Evolutionary conservation across 1,284 basidiomycete species (phyloP), one percentile per base, ranked within the genome.

Genomic region (Fomitopsis betulina): DNA sequence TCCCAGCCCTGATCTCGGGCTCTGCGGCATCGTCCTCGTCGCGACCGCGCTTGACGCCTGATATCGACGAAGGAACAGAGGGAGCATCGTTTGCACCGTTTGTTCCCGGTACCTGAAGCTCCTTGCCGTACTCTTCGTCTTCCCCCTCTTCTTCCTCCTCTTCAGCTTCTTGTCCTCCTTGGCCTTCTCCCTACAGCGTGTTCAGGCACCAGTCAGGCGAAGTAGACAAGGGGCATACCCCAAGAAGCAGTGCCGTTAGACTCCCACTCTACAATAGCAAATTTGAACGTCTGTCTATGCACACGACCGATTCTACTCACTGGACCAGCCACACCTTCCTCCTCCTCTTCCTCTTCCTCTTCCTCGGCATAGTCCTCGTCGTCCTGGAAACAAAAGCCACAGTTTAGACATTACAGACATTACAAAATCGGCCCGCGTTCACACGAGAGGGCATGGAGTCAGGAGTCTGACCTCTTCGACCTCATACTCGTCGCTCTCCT

Each of bases 21-120:
- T 75, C 75, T 21, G 63, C 72, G 45, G 74, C 70, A 17, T 79
- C 76, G 9, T 68, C 75, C 67, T 66, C 73, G 67, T 57, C 64
- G 62, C 68, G 78, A 66, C 58, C 64, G 62, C 68, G 78, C 75
- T 72, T 79, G 72, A 58, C 64, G 12, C 68, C 69, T 10, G 68
- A 64, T 49, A 64, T 66, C 10, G 68, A 56, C 19, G 67, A 57
- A 15, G 66, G 60, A 40, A 65, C 45, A 13, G 62, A 35, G n/a
- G 58, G 35, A 9, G 58, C 39, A n/a, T 43, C 63, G 49, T 51
- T 51, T 12, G 58, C 39, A 17, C 45, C 63, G 49, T 50, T 50
- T 10, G 43, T 23, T 32, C 69, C 68, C 40, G 67, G 65, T 30
- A 62, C 63, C 50, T 69, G 66, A 10, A 72, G 70, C 3, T 65